These are phyloP conservation scores for Spathaspora sp. DNA, from an alignment of 1,139 yeast species.

Conservation along the genomic window DNA sequence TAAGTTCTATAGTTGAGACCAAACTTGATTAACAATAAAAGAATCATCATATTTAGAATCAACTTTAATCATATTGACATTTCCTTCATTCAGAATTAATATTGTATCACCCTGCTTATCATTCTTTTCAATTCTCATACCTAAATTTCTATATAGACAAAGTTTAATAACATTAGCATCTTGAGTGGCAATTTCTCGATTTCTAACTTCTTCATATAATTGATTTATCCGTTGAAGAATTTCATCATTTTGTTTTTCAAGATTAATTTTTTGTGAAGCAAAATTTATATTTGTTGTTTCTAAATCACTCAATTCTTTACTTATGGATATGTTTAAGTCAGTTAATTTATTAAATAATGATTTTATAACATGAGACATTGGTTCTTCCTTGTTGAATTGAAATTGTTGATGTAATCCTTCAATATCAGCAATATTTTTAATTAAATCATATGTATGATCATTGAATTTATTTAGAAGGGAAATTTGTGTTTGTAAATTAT, in stretches of 20 bases:
- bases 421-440: conserved; percentile 5
- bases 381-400: conserved; percentile 15
- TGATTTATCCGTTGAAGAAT: conserved; percentile 22
- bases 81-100: conserved; percentile 48
- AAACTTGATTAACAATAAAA: conserved; percentile 65
- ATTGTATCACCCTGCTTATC: conserved; percentile 32
- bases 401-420: background rate
- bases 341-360: conserved; percentile 47
- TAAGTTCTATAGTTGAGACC: conserved; percentile 52
- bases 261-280: conserved; percentile 41
- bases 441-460: conserved; percentile 16
- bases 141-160: conserved; percentile 45
- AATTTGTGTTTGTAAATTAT: conserved; percentile 24
- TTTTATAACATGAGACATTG: conserved; percentile 28
- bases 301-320: conserved; percentile 16
- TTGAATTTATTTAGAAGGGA: conserved; percentile 21
- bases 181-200: conserved; percentile 24
- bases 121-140: conserved; percentile 37
- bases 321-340: conserved; percentile 53
- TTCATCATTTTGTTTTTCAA: conserved; percentile 32
- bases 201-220: conserved; percentile 16
- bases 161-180: conserved; percentile 40
- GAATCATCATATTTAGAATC: conserved; percentile 62
- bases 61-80: conserved; percentile 52
- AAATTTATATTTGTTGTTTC: conserved; percentile 19